A percentile compares a stretch with the other conserved stretches of the same genome.
These are phyloP conservation scores for Melanopsichium pennsylvanicum DNA, from an alignment of 1,284 basidiomycete species.

Conservation along the genomic window DNA sequence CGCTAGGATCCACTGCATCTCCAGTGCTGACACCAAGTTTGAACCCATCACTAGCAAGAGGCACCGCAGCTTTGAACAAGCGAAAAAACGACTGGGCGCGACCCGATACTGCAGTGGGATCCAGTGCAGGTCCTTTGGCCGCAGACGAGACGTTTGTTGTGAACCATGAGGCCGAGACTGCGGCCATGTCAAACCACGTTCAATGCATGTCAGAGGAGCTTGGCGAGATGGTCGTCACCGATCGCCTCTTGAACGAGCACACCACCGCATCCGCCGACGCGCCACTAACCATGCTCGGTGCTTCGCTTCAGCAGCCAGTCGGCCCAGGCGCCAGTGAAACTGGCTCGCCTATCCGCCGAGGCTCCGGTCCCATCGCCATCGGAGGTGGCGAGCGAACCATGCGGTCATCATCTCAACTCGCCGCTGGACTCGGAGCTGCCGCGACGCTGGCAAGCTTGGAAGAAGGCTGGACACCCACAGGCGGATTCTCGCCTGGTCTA, in stretches of 20 bases:
- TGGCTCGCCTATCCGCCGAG: slow-evolving; percentile 28
- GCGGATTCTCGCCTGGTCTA: slow-evolving; percentile 41
- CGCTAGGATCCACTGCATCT: slow-evolving; percentile 2
- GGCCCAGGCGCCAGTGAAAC: slow-evolving; percentile 12
- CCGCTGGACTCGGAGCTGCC: slow-evolving; percentile 6
- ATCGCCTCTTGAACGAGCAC: slow-evolving; percentile 29
- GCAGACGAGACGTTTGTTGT: slow-evolving; percentile 33
- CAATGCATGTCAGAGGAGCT: slow-evolving; percentile 9
- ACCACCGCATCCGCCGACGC: neutral
- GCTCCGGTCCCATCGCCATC: slow-evolving; percentile 31
- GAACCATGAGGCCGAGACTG: neutral
- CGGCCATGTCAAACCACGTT: neutral
- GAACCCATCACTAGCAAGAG: slow-evolving; percentile 7
- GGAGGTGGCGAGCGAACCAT: slow-evolving; percentile 17
- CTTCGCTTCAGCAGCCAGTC: slow-evolving; percentile 3
- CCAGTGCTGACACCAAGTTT: slow-evolving; percentile 6
- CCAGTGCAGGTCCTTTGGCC: slow-evolving; percentile 25
- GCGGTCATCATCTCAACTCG: slow-evolving; percentile 12
- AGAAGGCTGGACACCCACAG: slow-evolving; percentile 24
- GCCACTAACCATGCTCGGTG: neutral
- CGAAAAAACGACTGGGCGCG: slow-evolving; percentile 49
- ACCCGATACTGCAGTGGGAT: slow-evolving; percentile 45
- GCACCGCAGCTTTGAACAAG: slow-evolving; percentile 25
- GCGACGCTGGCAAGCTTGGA: slow-evolving; percentile 15
- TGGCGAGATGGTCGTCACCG: slow-evolving; percentile 31